Conservation (phyloP, 129 eudicot species). For the Tagetes patula region DNA sequence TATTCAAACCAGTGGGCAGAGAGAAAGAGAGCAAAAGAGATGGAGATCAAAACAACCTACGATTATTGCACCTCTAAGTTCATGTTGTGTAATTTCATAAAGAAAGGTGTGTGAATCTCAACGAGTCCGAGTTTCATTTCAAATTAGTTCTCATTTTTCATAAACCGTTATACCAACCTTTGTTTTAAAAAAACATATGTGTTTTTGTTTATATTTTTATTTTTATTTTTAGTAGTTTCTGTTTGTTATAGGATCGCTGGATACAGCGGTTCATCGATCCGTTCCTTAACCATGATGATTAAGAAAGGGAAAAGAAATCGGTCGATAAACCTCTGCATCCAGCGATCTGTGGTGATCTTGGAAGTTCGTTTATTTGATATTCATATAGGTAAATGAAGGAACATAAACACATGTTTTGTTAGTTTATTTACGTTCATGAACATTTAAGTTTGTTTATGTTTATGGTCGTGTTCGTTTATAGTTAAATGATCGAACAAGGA, state of each 20-base stretch:
- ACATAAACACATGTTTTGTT: too few relatives aligned
- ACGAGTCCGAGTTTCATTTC: too few relatives aligned
- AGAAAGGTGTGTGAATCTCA: too few relatives aligned
- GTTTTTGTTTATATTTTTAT: not conserved
- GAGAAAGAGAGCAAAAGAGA: constrained; percentile 1
- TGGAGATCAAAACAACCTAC: constrained; percentile 14
- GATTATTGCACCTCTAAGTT: not conserved
- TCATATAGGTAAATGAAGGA: too few relatives aligned
- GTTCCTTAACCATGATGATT: constrained; percentile 32
- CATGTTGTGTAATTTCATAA: too few relatives aligned
- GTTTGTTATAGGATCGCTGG: constrained; percentile 48
- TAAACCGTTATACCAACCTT: too few relatives aligned
- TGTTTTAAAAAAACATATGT: too few relatives aligned
- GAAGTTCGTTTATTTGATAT: not conserved
- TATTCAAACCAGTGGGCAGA: constrained; percentile 1
- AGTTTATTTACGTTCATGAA: too few relatives aligned
- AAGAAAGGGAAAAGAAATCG: constrained; percentile 42
- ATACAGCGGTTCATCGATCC: constrained; percentile 94
- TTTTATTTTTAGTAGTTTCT: not conserved
- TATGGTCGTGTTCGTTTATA: too few relatives aligned
- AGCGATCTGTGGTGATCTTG: constrained; percentile 42
- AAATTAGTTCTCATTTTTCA: too few relatives aligned
- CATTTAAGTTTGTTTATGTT: too few relatives aligned
- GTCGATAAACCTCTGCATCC: constrained; percentile 98
- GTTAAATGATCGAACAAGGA: too few relatives aligned